Evolutionary conservation across 1,284 basidiomycete species (phyloP).

Genomic region (Cronartium ribicola): DNA sequence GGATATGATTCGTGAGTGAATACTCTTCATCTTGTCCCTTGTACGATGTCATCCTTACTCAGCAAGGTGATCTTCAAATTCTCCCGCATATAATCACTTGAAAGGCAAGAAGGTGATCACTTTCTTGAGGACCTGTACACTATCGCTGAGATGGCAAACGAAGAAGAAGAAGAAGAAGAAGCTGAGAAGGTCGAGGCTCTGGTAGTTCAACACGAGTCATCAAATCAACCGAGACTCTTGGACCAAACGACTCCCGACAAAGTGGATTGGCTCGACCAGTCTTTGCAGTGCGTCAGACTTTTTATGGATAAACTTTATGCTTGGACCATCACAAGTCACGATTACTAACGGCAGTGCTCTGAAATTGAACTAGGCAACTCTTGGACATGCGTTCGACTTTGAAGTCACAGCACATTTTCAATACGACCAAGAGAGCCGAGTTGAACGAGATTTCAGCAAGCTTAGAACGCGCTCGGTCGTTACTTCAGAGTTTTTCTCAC

Average conservation of each 20-base stretch:
- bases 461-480: neutral
- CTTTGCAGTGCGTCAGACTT: neutral
- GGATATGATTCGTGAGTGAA: neutral
- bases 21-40: neutral
- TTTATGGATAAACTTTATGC: neutral
- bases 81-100: neutral
- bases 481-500: too few relatives aligned
- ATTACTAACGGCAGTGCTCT: neutral
- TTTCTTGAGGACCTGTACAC: neutral
- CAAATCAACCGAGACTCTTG: neutral
- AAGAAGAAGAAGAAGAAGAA: neutral
- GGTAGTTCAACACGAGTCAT: neutral
- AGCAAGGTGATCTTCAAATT: neutral
- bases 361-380: neutral
- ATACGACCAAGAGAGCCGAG: neutral
- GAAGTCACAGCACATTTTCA: neutral
- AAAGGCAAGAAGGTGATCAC: neutral
- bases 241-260: neutral
- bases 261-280: neutral
- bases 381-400: neutral
- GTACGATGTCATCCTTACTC: neutral
- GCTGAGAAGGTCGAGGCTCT: neutral
- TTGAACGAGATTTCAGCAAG: neutral
- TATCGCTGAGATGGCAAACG: neutral
- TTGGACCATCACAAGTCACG: neutral